Base-by-base conservation (phyloP, 2,329 filamentous ascomycete genomes). In the Hymenoscyphus occultus region DNA sequence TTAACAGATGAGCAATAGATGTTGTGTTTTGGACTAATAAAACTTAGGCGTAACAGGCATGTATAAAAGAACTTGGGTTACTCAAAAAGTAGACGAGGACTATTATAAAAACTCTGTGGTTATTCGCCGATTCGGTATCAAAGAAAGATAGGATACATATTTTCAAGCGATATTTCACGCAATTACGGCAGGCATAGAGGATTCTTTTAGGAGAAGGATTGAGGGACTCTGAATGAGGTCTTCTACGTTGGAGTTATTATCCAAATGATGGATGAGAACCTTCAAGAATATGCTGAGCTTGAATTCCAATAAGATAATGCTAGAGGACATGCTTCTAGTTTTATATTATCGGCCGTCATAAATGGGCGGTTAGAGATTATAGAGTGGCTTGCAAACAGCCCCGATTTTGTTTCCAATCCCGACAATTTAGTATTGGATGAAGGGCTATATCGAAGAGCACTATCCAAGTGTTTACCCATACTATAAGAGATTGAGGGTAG, bases 91-190 rank as follows among this genome's bases (percentile, higher is more conserved):
- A 28, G 35, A 51, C 57, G 40, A 64, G 28, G 32, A 19, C 13
- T 32, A 40, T 45, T 13, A 67, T 40, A 14, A 28, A 19, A 63
- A 66, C 62, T 71, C 54, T 64, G 16, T 71, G 14, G n/a, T 61
- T 35, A 14, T 42, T 9, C 28, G 56, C 28, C 28, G 28, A 28
- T 3, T 3, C 28, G 28, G 10, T 56, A 63, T 19, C 58, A 68
- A 65, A 65, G 54, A 35, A 70, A 68, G 64, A 70, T 67, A 59
- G 59, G 64, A 60, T 70, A 59, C 67, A 68, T 69, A 40, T 65
- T 68, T 66, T 66, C 35, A 60, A 62, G 62, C 5, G 65, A 19
- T 9, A 63, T 69, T 31, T 59, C 10, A 56, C 59, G 68, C 3
- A 65, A 54, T 61, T 67, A 64, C 39, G 35, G 45, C 5, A 40